These are phyloP conservation scores for Tinospora cordifolia DNA, from an alignment of 164 flowering plant species.

Conservation along the genomic window DNA sequence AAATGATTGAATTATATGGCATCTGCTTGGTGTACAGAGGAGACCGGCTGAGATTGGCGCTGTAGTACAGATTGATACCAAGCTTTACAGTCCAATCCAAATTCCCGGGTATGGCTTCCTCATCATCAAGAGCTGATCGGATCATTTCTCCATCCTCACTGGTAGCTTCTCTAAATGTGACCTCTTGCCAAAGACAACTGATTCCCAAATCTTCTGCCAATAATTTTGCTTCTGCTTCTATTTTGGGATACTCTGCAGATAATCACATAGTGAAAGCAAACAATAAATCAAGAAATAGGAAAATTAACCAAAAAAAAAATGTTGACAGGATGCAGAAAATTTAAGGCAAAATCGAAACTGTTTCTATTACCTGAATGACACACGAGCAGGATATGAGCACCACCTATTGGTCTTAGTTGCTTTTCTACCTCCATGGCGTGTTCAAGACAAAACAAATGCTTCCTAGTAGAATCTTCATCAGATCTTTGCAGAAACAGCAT, in stretches of 20 bases:
- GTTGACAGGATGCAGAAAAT: neutral
- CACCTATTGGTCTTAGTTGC: conserved; percentile 72
- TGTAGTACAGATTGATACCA: conserved; percentile 81
- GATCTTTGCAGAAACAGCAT: conserved; percentile 29
- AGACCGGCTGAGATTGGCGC: conserved; percentile 80
- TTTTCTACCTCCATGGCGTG: conserved; percentile 87
- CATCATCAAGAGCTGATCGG: conserved; percentile 55
- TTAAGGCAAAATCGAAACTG: neutral
- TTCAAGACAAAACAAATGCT: conserved; percentile 92
- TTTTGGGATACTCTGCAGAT: conserved; percentile 72
- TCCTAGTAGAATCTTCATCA: conserved; percentile 64
- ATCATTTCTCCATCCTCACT: conserved; percentile 57
- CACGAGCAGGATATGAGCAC: conserved; percentile 60
- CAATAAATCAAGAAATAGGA: neutral
- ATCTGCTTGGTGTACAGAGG: conserved; percentile 90
- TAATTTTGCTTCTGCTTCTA: conserved; percentile 66
- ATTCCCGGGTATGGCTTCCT: conserved; percentile 59
- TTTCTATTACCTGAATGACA: conserved; percentile 74
- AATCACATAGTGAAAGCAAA: neutral
- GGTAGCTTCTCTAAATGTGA: conserved; percentile 47
- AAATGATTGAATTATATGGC: conserved; percentile 81
- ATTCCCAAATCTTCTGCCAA: conserved; percentile 65
- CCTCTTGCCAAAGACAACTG: conserved; percentile 54
- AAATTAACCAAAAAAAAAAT: neutral
- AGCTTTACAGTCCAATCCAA: conserved; percentile 96